These are phyloP conservation scores for Bryoglossum gracile DNA, from an alignment of 495 filamentous ascomycete genomes.

Conservation along the genomic window DNA sequence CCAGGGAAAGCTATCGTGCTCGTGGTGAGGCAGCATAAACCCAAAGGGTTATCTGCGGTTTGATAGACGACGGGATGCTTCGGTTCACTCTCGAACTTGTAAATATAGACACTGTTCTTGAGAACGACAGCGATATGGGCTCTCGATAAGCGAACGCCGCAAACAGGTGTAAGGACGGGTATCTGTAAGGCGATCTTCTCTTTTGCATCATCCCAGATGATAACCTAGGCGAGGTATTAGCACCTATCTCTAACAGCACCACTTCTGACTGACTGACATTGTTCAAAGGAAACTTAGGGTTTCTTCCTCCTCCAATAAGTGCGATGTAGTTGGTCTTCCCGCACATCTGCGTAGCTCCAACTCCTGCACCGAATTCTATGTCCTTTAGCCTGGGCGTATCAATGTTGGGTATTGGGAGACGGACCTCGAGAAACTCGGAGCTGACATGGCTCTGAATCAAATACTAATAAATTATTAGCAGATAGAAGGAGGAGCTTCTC, in stretches of 20 bases:
- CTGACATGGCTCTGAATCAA: conserved; percentile 68
- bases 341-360: conserved; percentile 81
- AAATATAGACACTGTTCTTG: conserved; percentile 75
- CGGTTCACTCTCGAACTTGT: conserved; percentile 69
- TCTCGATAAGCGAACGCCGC: conserved; percentile 70
- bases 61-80: conserved; percentile 68
- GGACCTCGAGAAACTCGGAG: conserved; percentile 60
- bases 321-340: conserved; percentile 82
- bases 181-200: conserved; percentile 66
- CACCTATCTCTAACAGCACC: not conserved
- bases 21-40: conserved; percentile 69
- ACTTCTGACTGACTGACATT: conserved; percentile 50
- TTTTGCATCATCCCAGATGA: conserved; percentile 88
- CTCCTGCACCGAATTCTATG: conserved; percentile 76
- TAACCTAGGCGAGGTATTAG: conserved; percentile 42
- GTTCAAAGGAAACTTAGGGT: conserved; percentile 80
- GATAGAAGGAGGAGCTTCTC: too few relatives aligned
- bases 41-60: conserved; percentile 79
- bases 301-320: conserved; percentile 80
- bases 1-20: conserved; percentile 76
- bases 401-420: conserved; percentile 2
- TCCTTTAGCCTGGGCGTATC: conserved; percentile 1
- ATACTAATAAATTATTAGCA: conserved; percentile 65
- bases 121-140: conserved; percentile 75
- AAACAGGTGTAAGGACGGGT: conserved; percentile 67